Evolutionary conservation across 2,329 filamentous ascomycete species (phyloP).

Genomic region (Penicillium polonicum): DNA sequence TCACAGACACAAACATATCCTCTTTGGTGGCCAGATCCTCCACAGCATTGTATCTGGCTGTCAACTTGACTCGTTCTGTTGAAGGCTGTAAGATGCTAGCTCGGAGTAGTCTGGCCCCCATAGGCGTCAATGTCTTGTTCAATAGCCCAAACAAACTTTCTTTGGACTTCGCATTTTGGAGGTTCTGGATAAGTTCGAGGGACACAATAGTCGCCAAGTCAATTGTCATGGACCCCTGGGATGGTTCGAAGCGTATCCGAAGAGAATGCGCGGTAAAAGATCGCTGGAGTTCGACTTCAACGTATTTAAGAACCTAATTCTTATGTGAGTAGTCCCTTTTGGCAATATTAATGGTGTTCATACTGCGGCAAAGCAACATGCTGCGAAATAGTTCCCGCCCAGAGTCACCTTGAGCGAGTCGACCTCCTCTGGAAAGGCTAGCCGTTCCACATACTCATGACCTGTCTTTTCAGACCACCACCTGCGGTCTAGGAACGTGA

Average conservation of each 20-base stretch:
- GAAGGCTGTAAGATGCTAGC: conserved; percentile 88
- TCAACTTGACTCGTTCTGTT: conserved; percentile 67
- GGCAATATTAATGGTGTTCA: conserved; percentile 28
- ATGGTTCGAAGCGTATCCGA: conserved; percentile 80
- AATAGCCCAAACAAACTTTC: conserved; percentile 81
- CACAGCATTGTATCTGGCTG: conserved; percentile 74
- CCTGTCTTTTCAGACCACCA: conserved; percentile 81
- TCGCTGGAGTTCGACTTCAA: conserved; percentile 67
- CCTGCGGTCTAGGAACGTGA: conserved; percentile 68
- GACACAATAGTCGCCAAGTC: conserved; percentile 84
- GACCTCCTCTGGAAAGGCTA: conserved; percentile 78
- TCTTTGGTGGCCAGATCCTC: conserved; percentile 79
- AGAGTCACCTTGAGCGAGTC: conserved; percentile 77
- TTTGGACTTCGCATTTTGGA: conserved; percentile 73
- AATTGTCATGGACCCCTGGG: conserved; percentile 93
- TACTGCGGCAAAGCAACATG: conserved; percentile 83
- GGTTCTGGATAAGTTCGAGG: conserved; percentile 85
- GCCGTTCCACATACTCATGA: conserved; percentile 70
- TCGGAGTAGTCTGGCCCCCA: conserved; percentile 80
- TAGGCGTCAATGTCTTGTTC: conserved; percentile 81
- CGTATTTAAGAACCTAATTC: conserved; percentile 71
- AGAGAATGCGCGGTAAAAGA: conserved; percentile 77
- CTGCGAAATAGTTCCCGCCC: conserved; percentile 80
- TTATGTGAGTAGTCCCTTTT: conserved; percentile 15
- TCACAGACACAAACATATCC: conserved; percentile 76